Base-by-base conservation (phyloP, 1,284 basidiomycete species). In the Microbotryum lychnidis-dioicae region DNA sequence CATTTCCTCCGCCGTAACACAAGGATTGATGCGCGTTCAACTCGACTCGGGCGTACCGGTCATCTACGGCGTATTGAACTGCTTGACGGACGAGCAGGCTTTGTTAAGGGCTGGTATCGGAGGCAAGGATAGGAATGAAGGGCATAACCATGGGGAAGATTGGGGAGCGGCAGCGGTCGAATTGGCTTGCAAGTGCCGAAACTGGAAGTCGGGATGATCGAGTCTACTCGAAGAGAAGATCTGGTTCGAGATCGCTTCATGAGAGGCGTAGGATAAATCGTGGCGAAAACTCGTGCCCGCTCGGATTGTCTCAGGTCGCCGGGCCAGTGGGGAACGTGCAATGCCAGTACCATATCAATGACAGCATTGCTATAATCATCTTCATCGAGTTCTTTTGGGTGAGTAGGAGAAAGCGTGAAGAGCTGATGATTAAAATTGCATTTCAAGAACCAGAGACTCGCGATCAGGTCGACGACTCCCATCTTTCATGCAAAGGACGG, bases 111-210 rank as follows among this genome's bases (percentile, higher is more conserved):
- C 92, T 20, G 94, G 96, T 4, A 78, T 97, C 21, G 86, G 84
- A 5, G 78, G 77, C 55, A 79, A 73, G 60, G 14, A 18, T 5
- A 0, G 37, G 37, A 76, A 79, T 67, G 84, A 85, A 72, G 88
- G 88, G 2, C 91, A 94, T 73, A 94, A 94, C 74, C 91, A 94
- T 71, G 93, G 94, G 42, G 87, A 93, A 75, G 94, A 97, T 72
- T 98, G 94, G 93, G 94, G 87, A 20, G 76, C 85, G 51, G 93
- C 93, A 12, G 94, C 94, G 9, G 91, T 97, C 20, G 94, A 98
- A 78, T 87, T 94, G 82, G 89, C 85, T 4, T 79, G 80, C 52
- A 87, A 87, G 67, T 78, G 80, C 54, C 81, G 80, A 64, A 80
- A 82, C 54, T 96, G 91, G 91, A 53, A 58, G 4, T 42, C 37